Evolutionary conservation across 2,329 filamentous ascomycete genomes (phyloP), one percentile per base, ranked within the genome.

Genomic region (Fusarium pseudograminearum): DNA sequence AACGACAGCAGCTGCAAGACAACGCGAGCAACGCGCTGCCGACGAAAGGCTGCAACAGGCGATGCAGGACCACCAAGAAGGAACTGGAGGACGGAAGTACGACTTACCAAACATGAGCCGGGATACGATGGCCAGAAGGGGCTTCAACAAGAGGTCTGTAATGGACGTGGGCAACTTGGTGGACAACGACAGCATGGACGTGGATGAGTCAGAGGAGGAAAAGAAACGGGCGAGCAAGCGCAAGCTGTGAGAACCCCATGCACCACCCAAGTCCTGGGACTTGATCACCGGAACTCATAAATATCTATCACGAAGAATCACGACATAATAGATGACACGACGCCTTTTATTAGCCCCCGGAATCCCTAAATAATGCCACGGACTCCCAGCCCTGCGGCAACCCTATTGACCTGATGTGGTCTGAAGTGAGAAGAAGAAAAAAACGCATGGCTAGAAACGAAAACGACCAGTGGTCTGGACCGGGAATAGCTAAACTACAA

Each of bases 121-220:
- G 16, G 76, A 79, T 12, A 57, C 61, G 47, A 58, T 78, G 12
- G 52, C 70, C 8, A 70, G 77, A 41, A 72, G 75, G 48, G 71
- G 61, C 2, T 70, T 74, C 30, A 76, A 74, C 58, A 80, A 80
- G 70, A 74, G 79, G 24, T 62, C 76, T 58, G 81, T 83, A 71
- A 82, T 82, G 59, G 83, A 85, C 48, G 78, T 80, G 51, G 74
- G 82, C 45, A 80, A 80, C 52, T 76, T 80, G 24, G 78, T 80
- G 3, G 81, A 83, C 6, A 83, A 84, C 31, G 84, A 85, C 66
- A 83, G 80, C 44, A 87, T 88, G 83, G 87, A 89, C 52, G 73
- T 89, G 30, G 87, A 90, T 47, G 83, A 85, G 14, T 83, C 83
- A 2, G 83, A 83, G 50, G 83, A 85, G 45, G 81, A 77, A 65